Evolutionary conservation across 345 rosid species (phyloP).

Genomic region (Moricandia arvensis): DNA sequence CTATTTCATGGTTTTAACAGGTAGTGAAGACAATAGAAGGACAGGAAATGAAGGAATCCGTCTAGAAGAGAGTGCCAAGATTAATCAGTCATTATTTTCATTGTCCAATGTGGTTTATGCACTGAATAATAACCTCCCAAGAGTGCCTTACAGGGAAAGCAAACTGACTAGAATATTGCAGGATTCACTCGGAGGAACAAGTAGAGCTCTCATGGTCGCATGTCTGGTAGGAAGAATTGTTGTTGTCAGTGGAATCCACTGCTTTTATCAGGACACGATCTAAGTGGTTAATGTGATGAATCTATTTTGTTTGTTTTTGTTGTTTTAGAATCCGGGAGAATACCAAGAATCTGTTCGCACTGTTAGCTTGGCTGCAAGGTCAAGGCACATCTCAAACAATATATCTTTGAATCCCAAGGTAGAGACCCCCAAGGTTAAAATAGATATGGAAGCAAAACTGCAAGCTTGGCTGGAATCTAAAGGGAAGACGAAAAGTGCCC

Average conservation of each 20-base stretch:
- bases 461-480: conserved; percentile 85
- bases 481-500: conserved; percentile 72
- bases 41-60: conserved; percentile 86
- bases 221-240: conserved; percentile 58
- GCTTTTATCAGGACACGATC: not conserved
- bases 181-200: conserved; percentile 96
- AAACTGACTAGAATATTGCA: conserved; percentile 89
- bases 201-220: conserved; percentile 81
- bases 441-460: conserved; percentile 86
- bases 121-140: conserved; percentile 60
- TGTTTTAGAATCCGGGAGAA: conserved; percentile 82
- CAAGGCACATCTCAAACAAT: conserved; percentile 68
- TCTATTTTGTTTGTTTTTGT: not conserved
- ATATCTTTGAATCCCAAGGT: conserved; percentile 50
- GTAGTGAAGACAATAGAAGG: conserved; percentile 72
- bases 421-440: conserved; percentile 58
- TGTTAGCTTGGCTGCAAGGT: conserved; percentile 87
- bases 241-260: not conserved
- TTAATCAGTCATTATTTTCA: conserved; percentile 83
- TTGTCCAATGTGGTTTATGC: conserved; percentile 88
- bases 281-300: not conserved
- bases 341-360: conserved; percentile 91
- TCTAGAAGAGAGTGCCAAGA: conserved; percentile 82
- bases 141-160: conserved; percentile 91
- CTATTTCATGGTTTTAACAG: not conserved